phyloP scores from a whole-genome alignment of 2,329 filamentous ascomycete genomes.

The Xylariomycetidae sp. region DNA sequence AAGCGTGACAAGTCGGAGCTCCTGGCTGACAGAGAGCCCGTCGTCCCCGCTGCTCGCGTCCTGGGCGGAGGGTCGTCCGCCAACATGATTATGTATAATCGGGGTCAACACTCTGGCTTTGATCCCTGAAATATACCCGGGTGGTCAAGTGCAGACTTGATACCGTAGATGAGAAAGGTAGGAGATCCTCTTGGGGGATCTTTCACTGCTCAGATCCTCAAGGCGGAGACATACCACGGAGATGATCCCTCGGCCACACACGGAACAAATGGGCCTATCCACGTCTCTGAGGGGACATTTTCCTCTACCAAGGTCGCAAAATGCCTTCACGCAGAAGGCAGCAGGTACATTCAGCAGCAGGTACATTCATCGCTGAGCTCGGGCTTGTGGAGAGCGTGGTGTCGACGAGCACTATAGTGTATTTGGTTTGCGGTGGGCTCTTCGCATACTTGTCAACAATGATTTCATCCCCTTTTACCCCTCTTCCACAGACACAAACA shows the following conservation, averaged over 20 bases:
- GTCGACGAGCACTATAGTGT: too few species aligned
- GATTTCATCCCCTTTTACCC: too few species aligned
- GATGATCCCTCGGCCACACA: constrained; percentile 37
- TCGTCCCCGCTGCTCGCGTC: constrained; percentile 37
- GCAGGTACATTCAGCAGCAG: too few species aligned
- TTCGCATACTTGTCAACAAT: too few species aligned
- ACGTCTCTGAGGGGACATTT: constrained; percentile 43
- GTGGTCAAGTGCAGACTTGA: constrained; percentile 30
- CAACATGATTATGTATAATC: constrained; percentile 41
- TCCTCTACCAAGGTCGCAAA: constrained; percentile 34
- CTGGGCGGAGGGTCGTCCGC: constrained; percentile 52
- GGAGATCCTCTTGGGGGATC: too few species aligned
- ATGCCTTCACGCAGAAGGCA: too few species aligned
- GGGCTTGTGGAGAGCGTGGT: too few species aligned
- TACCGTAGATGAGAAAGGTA: constrained; percentile 47
- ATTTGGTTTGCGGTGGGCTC: too few species aligned
- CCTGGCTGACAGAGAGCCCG: constrained; percentile 39
- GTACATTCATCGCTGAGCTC: too few species aligned
- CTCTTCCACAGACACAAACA: too few species aligned
- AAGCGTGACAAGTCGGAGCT: constrained; percentile 28
- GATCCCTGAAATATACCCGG: constrained; percentile 25
- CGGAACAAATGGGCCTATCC: constrained; percentile 42
- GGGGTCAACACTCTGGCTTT: constrained; percentile 29
- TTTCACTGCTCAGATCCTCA: too few species aligned
- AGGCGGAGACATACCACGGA: constrained; percentile 27